Evolutionary conservation across 257 asterid genomes (phyloP), one percentile per base, ranked within the genome.

Genomic region (Buddleja alternifolia): DNA sequence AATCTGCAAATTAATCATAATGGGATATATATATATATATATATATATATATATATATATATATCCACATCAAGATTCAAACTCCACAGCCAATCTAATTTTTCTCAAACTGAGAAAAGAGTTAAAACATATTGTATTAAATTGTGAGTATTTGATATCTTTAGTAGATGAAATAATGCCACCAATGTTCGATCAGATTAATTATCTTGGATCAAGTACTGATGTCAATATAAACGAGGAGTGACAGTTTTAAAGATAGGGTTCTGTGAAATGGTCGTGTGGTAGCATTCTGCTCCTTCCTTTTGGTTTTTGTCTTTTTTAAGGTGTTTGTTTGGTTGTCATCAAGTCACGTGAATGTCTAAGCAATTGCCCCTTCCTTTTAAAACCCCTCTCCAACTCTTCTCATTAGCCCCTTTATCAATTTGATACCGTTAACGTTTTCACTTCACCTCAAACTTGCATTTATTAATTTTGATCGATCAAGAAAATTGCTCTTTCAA

Each of bases 201-300:
- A 20, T 39, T 42, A 44, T 44, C n/a, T 8, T 4, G 17, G 8
- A 67, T 67, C 19, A n/a, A 45, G 37, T 63, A 55, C 23, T 17
- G 48, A 48, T 16, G 34, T 29, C 2, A 23, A 47, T 44, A 4
- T 32, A 4, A 29, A 66, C 58, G 68, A 4, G 19, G 52, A 62
- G 62, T 46, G 59, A 55, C 59, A 61, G 23, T 25, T 72, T 71
- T 63, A 77, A 66, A 78, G 97, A 90, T 90, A 87, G 96, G 91
- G 91, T 84, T 87, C 45, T 82, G 88, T 78, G 72, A 80, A 75
- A 77, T 75, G 92, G 84, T 85, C 95, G 91, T 90, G 97, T 90
- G 96, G 97, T 88, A 69, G 88, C 82, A 86, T 85, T 84, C 88
- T 78, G 25, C 85, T 90, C 84, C 75, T 77, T 75, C 81, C 86